Evolutionary conservation across 1,139 yeast species (phyloP), one percentile per base, ranked within the genome.

Genomic region (Debaryomyces udenii): DNA sequence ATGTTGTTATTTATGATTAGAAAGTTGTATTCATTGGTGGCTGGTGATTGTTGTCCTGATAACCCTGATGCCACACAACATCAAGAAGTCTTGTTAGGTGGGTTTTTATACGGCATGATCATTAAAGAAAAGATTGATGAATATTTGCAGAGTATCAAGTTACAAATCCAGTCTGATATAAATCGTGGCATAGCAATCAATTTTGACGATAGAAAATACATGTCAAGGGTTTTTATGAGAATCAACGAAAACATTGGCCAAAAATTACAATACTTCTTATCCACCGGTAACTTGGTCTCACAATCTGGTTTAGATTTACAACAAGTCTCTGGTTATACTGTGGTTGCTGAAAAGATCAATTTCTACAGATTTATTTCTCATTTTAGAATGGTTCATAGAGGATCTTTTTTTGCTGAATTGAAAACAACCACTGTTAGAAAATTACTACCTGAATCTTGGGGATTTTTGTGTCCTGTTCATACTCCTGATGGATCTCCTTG

Each of bases 401-500:
- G 99, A 66, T 89, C 98, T 51, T 93, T 93, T 83, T 93, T 93
- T 64, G 98, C 99, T 33, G 96, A 93, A 67, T 79, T 93, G 68
- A 93, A 94, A 64, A 93, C 99, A 29, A 94, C 99, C 20, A 86
- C 99, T 1, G 99, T 93, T 39, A 83, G 99, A 74, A 93, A 93
- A 64, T 75, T 93, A 57, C 76, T 93, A 45, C 99, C 99, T 0
- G 99, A 93, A 67, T 87, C 96, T 1, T 93, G 99, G 99, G 98
- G 98, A 4, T 94, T 93, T 76, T 70, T 94, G 55, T 94, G 99
- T 71, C 99, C 99, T 15, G 99, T 94, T 13, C 99, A 93, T 68
- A 93, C 99, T 11, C 99, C 99, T 2, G 99, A 93, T 86, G 99
- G 99, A 57, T 87, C 98, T 38, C 99, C 99, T 16, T 93, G 99